These are phyloP conservation scores for Calonectria hongkongensis DNA, from an alignment of 2,329 filamentous ascomycete species.

Conservation along the genomic window DNA sequence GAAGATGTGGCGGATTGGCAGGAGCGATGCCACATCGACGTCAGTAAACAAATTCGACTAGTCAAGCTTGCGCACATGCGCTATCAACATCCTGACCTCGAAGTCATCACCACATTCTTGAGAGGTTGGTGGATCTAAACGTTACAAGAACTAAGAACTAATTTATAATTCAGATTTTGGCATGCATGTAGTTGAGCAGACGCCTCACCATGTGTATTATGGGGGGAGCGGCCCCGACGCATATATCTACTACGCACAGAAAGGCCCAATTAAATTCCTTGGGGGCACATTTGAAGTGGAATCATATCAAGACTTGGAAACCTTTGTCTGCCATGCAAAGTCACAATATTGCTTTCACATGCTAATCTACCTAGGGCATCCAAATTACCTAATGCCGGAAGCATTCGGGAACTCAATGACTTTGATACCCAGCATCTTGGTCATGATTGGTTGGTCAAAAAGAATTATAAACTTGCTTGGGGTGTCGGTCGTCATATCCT, in stretches of 20 bases:
- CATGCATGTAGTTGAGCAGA: constrained; percentile 33
- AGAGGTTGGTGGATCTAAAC: neutral
- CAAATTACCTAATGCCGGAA: too few species aligned
- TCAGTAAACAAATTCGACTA: constrained; percentile 29
- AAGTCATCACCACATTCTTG: constrained; percentile 31
- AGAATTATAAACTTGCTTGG: constrained; percentile 80
- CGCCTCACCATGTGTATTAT: constrained; percentile 16
- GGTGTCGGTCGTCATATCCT: constrained; percentile 82
- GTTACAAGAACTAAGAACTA: neutral
- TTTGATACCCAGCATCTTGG: constrained; percentile 82
- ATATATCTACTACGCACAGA: constrained; percentile 25
- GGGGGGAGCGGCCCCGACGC: constrained; percentile 25
- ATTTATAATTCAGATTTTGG: constrained; percentile 39
- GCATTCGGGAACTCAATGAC: constrained; percentile 65
- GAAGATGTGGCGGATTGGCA: too few species aligned
- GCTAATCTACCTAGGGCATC: too few species aligned
- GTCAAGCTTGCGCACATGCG: constrained; percentile 39
- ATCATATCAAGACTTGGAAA: constrained; percentile 29
- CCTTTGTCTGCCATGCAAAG: neutral
- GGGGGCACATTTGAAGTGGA: constrained; percentile 28
- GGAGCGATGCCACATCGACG: too few species aligned
- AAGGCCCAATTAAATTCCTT: constrained; percentile 32
- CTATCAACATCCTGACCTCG: constrained; percentile 45
- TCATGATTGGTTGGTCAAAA: constrained; percentile 79
- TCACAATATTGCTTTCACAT: too few species aligned